Evolutionary conservation across 2,329 filamentous ascomycete species (phyloP).

Genomic region (Chrysosphaeria jannelii): DNA sequence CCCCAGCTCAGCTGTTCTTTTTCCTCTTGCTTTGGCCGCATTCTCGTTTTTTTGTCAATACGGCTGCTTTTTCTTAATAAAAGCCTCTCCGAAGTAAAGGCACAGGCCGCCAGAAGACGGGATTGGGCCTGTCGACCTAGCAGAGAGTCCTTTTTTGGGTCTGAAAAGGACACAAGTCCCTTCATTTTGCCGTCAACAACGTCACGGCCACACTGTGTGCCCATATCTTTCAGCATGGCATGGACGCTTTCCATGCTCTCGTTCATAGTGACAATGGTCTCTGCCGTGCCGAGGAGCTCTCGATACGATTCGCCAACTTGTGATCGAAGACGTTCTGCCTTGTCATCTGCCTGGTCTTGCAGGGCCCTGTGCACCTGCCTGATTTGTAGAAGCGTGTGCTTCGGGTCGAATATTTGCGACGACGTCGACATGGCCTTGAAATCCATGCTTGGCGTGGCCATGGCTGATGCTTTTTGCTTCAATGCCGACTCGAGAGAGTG

Average conservation of each 20-base stretch:
- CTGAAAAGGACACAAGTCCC: slow-evolving; percentile 20
- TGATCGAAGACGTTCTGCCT: slow-evolving; percentile 27
- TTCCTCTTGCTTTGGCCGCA: slow-evolving; percentile 10
- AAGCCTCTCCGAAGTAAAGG: slow-evolving; percentile 16
- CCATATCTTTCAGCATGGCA: slow-evolving; percentile 37
- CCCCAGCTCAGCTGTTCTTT: slow-evolving; percentile 10
- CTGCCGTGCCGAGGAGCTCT: slow-evolving; percentile 69
- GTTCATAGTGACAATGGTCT: slow-evolving; percentile 81
- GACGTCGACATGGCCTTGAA: slow-evolving; percentile 17
- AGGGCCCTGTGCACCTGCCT: slow-evolving; percentile 29
- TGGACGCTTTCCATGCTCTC: slow-evolving; percentile 47
- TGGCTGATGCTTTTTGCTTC: no score
- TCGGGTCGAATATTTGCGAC: slow-evolving; percentile 20
- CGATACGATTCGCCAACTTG: slow-evolving; percentile 46
- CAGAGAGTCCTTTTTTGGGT: slow-evolving; percentile 5
- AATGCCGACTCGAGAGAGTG: no score
- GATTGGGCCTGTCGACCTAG: slow-evolving; percentile 12
- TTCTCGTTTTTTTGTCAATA: not conserved
- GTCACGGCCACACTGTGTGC: slow-evolving; percentile 43
- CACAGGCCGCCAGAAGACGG: slow-evolving; percentile 21
- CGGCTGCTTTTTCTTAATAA: slow-evolving; percentile 7
- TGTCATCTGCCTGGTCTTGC: slow-evolving; percentile 28
- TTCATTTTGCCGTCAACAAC: slow-evolving; percentile 34
- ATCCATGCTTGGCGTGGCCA: slow-evolving; percentile 13
- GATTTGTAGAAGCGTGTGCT: slow-evolving; percentile 29